A percentile compares a stretch with the other conserved stretches of the same genome.
These are phyloP conservation scores for Leccinum rimulosum DNA, from an alignment of 768 basidiomycete genomes.

Conservation along the genomic window DNA sequence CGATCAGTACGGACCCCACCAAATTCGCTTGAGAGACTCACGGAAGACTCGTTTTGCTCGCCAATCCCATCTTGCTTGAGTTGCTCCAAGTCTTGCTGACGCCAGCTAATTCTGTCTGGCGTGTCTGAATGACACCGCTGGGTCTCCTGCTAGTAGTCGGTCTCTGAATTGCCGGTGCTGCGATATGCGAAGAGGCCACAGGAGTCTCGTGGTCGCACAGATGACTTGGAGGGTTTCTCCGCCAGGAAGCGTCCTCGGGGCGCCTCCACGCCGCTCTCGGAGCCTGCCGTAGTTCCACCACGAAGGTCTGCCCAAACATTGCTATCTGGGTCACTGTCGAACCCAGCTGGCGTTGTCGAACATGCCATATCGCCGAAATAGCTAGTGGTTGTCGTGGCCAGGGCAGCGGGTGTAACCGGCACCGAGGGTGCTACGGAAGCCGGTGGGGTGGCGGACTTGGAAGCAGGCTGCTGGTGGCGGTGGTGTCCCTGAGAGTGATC, in stretches of 20 bases:
- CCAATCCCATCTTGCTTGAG: constrained; percentile 24
- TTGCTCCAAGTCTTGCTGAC: constrained; percentile 33
- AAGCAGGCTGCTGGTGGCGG: constrained; percentile 17
- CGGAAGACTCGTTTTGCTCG: constrained; percentile 14
- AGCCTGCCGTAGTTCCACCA: neutral
- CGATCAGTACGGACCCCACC: neutral
- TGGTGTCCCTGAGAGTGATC: constrained; percentile 22
- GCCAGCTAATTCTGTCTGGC: constrained; percentile 31
- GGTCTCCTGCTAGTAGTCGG: constrained; percentile 26
- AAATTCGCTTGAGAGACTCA: constrained; percentile 11
- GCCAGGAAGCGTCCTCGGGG: constrained; percentile 19
- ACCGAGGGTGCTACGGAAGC: constrained; percentile 20
- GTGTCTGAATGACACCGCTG: constrained; percentile 22
- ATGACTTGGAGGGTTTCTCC: constrained; percentile 24
- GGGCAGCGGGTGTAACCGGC: constrained; percentile 25
- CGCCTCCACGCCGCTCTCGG: constrained; percentile 21
- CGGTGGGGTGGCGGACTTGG: constrained; percentile 18
- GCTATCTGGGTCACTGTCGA: constrained; percentile 20
- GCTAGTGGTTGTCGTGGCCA: neutral
- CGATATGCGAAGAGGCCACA: constrained; percentile 24
- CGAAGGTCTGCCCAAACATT: constrained; percentile 32
- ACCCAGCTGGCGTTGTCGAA: constrained; percentile 22
- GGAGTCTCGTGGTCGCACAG: constrained; percentile 25
- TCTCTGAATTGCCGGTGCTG: constrained; percentile 17
- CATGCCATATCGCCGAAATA: constrained; percentile 30